Percentiles rank a stretch among this genome's conserved stretches.
Evolutionary conservation across 1,284 basidiomycete species (phyloP).

Genomic region (Rhodotorula sp.): DNA sequence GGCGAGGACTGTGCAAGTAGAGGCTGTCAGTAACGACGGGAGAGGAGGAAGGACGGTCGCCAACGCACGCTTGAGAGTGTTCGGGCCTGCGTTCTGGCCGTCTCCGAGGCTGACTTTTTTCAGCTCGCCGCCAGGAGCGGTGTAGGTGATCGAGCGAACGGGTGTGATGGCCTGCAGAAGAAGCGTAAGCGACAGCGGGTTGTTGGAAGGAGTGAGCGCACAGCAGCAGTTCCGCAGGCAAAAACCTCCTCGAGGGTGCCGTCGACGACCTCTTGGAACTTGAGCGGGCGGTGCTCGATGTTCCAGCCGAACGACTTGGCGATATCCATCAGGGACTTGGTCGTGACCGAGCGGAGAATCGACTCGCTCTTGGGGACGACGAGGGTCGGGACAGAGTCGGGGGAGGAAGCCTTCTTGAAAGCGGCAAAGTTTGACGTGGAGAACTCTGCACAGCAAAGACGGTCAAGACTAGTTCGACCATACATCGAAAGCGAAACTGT

Average conservation of each 20-base stretch:
- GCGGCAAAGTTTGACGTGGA: conserved; percentile 49
- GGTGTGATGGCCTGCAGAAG: conserved; percentile 45
- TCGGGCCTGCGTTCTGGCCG: conserved; percentile 47
- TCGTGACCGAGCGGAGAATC: conserved; percentile 43
- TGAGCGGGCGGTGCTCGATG: conserved; percentile 46
- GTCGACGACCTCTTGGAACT: conserved; percentile 43
- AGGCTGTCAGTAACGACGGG: background rate
- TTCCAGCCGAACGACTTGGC: conserved; percentile 48
- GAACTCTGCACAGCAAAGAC: conserved; percentile 45
- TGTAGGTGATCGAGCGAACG: conserved; percentile 48
- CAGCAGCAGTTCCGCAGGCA: conserved; percentile 38
- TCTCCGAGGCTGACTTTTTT: conserved; percentile 47
- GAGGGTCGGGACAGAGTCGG: conserved; percentile 31
- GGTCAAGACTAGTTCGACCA: background rate
- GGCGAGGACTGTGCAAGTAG: conserved; percentile 18
- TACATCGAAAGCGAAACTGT: conserved; percentile 16
- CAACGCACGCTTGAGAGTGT: conserved; percentile 9
- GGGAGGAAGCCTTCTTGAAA: conserved; percentile 33
- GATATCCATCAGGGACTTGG: conserved; percentile 41
- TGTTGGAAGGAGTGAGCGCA: background rate
- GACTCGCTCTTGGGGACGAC: conserved; percentile 40
- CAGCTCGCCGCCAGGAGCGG: conserved; percentile 42
- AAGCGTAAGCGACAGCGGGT: background rate
- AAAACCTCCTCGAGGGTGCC: conserved; percentile 42
- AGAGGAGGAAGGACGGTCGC: background rate